Conservation (phyloP, 768 basidiomycete species). For the Pleurotus salmoneostramineus region DNA sequence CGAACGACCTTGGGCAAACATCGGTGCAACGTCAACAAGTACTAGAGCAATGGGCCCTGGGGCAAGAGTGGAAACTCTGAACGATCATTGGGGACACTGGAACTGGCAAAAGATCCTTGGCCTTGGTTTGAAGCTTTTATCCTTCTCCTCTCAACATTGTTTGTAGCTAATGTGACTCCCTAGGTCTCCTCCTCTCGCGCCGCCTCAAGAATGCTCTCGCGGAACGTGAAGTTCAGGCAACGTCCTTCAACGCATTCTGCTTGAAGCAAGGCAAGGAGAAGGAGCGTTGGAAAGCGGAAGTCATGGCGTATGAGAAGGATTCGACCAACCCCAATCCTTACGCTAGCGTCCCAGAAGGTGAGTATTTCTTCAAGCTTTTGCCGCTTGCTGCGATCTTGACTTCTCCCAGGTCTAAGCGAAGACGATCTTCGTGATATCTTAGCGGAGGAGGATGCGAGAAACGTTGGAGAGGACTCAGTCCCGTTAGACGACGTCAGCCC, state of each 20-base stretch:
- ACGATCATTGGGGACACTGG: slow-evolving; percentile 34
- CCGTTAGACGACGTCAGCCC: no score
- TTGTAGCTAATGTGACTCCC: neutral
- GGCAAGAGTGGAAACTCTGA: slow-evolving; percentile 25
- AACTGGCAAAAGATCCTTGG: slow-evolving; percentile 23
- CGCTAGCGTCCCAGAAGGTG: no score
- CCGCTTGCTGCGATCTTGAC: no score
- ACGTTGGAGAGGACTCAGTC: no score
- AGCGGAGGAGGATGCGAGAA: no score
- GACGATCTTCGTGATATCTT: no score
- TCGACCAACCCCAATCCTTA: slow-evolving; percentile 5
- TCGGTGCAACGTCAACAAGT: slow-evolving; percentile 25
- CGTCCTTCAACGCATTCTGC: neutral
- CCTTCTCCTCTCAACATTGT: neutral
- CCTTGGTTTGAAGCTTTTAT: slow-evolving; percentile 16
- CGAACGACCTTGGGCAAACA: slow-evolving; percentile 31
- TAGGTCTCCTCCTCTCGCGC: neutral
- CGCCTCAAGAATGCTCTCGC: neutral
- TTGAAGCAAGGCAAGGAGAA: neutral
- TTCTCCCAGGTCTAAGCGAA: no score
- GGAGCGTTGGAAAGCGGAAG: slow-evolving; percentile 4
- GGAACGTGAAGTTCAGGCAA: neutral
- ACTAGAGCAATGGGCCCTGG: slow-evolving; percentile 33
- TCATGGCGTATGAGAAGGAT: slow-evolving; percentile 5
- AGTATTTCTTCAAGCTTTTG: no score